Percentiles rank a stretch among this genome's conserved stretches.
Evolutionary conservation across 208 protist genomes (phyloP).

Genomic region (Leishmania turanica): DNA sequence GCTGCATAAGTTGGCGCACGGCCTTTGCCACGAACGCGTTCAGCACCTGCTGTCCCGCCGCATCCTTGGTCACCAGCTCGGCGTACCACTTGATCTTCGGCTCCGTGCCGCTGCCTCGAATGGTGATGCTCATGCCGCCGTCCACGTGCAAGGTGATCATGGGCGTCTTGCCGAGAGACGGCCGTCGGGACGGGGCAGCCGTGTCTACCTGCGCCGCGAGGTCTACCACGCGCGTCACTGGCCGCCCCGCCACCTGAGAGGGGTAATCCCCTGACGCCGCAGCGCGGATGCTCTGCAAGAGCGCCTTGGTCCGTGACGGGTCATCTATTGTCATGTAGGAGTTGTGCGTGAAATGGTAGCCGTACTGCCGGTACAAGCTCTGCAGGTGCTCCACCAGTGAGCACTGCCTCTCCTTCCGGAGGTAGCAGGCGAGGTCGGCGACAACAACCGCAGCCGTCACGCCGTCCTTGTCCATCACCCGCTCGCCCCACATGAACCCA

Average conservation of each 20-base stretch:
- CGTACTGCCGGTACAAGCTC: constrained; percentile 83
- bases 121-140: constrained; percentile 89
- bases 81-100: constrained; percentile 98
- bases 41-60: constrained; percentile 26
- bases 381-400: constrained; percentile 50
- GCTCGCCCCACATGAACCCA: constrained; percentile 94
- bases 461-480: constrained; percentile 98
- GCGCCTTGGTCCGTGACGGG: constrained; percentile 59
- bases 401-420: constrained; percentile 54
- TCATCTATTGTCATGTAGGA: constrained; percentile 95
- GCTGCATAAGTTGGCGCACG: constrained; percentile 68
- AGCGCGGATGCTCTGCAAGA: constrained; percentile 85
- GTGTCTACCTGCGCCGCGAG: constrained; percentile 89
- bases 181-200: constrained; percentile 34
- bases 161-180: constrained; percentile 67
- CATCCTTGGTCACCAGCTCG: constrained; percentile 52
- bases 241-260: constrained; percentile 48
- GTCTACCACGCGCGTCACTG: constrained; percentile 88
- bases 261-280: constrained; percentile 50
- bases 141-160: constrained; percentile 97
- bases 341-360: constrained; percentile 91
- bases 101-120: constrained; percentile 97
- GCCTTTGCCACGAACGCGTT: constrained; percentile 46
- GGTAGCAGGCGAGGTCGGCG: constrained; percentile 88
- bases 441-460: constrained; percentile 91